Conservation (phyloP, 176 grass and related monocot species). For the Hsuehochloa calcarea region DNA sequence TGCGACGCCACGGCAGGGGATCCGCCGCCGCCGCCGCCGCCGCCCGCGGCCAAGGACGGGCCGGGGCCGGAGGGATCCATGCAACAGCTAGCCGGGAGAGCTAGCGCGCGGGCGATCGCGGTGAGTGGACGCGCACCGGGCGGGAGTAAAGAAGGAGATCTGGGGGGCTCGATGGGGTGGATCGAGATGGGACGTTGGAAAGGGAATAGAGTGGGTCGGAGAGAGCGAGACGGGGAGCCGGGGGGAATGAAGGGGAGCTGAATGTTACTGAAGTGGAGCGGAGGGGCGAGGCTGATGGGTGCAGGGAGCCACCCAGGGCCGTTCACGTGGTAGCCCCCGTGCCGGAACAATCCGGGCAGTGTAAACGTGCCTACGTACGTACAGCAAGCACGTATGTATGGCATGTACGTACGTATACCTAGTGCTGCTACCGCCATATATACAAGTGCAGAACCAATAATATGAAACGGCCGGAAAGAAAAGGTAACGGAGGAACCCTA, state of each 20-base stretch:
- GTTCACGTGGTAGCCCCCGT: conserved; percentile 50
- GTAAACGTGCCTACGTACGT: background rate
- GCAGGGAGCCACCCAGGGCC: background rate
- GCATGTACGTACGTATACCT: background rate
- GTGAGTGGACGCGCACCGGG: conserved; percentile 38
- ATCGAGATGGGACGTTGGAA: conserved; percentile 52
- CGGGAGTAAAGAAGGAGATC: conserved; percentile 29
- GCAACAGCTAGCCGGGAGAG: background rate
- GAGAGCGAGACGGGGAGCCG: conserved; percentile 57
- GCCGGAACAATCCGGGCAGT: conserved; percentile 2
- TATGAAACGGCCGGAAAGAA: background rate
- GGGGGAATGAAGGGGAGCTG: conserved; percentile 36
- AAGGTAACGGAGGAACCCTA: background rate
- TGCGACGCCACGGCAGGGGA: background rate
- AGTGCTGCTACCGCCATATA: background rate
- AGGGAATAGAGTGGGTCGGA: conserved; percentile 25
- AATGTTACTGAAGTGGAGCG: conserved; percentile 43
- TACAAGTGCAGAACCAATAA: background rate
- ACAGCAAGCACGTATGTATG: background rate
- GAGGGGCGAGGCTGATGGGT: conserved; percentile 31
- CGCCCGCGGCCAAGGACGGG: background rate
- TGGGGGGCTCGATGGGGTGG: conserved; percentile 20
- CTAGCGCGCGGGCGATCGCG: conserved; percentile 3
- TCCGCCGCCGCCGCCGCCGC: background rate
- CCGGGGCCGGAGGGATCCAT: conserved; percentile 47